Base-by-base conservation (phyloP, 495 filamentous ascomycete species). In the Penicillium tannophilum region DNA sequence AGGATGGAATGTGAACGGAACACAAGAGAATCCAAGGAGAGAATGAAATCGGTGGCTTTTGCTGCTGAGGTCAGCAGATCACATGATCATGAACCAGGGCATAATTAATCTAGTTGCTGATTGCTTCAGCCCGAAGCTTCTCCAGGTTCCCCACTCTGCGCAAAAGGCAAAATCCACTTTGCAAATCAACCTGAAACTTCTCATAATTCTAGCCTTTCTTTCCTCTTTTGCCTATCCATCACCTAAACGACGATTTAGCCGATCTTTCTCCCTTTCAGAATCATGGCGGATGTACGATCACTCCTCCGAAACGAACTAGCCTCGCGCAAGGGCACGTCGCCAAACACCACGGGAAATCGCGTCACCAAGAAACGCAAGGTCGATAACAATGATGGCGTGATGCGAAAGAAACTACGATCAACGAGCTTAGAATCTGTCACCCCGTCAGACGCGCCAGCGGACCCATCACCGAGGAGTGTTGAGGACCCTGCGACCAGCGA, bases 261-360 rank as follows among this genome's bases (percentile, higher is more conserved):
- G n/a, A 26, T 39, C 35, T 54, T 19, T 10, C 31, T 28, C 19
- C 19, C 11, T 42, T 39, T 33, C 46, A 49, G 1, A 41, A 62
- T 60, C 53, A 96, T 96, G 92, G 84, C 91, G 60, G 91, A 96
- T 68, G 88, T 92, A 16, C 88, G 92, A 45, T 84, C 90, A 19
- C 80, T 96, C 17, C 84, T 96, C 46, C 88, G 91, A 63, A 89
- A 85, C 69, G 90, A 96, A 73, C 88, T 92, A 65, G 86, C 85
- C 51, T 83, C 86, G 48, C 87, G 91, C 60, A 85, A 88, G 64
- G 87, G 91, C 59, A 80, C 84, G 31, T 65, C 68, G 35, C 71
- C 66, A 57, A 70, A 72, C 52, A 77, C 63, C 58, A 71, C 63
- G 54, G 68, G 72, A 49, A 76, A 72, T 52, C 76, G 76, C 16